Conservation (phyloP, 1,139 yeast genomes). For the Kodamaea sp. region DNA sequence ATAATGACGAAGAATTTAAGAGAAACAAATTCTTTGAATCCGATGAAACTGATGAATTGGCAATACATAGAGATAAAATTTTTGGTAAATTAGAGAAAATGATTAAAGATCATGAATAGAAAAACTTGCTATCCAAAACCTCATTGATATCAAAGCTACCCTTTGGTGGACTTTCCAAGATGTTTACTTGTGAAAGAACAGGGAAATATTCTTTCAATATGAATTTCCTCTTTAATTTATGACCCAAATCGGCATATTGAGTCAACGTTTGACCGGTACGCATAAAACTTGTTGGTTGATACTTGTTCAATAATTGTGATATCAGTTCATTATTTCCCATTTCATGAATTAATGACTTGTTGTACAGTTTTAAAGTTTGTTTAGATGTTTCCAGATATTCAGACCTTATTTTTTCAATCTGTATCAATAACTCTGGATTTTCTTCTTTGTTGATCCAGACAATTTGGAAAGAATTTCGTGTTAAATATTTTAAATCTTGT, state of each 20-base stretch:
- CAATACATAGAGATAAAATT: conserved; percentile 59
- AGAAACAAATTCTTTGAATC: conserved; percentile 50
- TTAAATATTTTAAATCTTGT: conserved; percentile 24
- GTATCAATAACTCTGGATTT: conserved; percentile 17
- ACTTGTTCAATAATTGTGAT: conserved; percentile 1
- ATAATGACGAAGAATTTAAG: conserved; percentile 22
- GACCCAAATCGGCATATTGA: conserved; percentile 7
- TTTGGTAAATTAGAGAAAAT: conserved; percentile 54
- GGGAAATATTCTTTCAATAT: conserved; percentile 14
- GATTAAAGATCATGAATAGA: conserved; percentile 40
- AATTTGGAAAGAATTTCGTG: conserved; percentile 29
- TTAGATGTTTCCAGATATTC: neutral
- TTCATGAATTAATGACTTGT: conserved; percentile 16
- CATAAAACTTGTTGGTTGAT: conserved; percentile 7
- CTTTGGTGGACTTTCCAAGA: conserved; percentile 27
- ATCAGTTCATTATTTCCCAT: conserved; percentile 7
- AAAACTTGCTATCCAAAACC: conserved; percentile 34
- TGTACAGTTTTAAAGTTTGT: conserved; percentile 5
- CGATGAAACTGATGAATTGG: conserved; percentile 58
- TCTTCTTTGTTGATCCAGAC: conserved; percentile 29
- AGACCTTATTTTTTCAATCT: conserved; percentile 14
- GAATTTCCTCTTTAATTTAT: conserved; percentile 1
- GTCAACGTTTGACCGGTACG: conserved; percentile 3
- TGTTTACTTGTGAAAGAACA: conserved; percentile 22
- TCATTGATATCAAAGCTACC: conserved; percentile 33